phyloP scores from a whole-genome alignment of 2,329 filamentous ascomycete genomes.

The Laburnicola sp. region DNA sequence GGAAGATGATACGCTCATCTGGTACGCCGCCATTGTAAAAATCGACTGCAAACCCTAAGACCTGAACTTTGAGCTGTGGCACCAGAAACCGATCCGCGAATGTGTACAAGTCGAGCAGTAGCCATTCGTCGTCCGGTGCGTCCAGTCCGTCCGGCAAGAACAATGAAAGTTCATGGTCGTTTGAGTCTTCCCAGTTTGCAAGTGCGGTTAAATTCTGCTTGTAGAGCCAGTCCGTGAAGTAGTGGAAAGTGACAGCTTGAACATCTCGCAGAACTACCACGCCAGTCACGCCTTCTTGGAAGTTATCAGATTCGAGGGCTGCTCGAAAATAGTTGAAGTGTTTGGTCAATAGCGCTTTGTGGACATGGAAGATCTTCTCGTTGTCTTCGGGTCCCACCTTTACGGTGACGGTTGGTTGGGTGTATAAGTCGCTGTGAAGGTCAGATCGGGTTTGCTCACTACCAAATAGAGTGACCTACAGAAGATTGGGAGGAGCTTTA shows the following conservation, averaged over 20 bases:
- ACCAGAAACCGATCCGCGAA: background rate
- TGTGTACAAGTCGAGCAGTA: background rate
- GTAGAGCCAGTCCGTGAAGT: background rate
- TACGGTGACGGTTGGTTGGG: too few species aligned
- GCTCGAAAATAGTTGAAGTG: background rate
- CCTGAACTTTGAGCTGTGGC: background rate
- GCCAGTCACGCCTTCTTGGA: background rate
- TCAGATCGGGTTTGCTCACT: too few species aligned
- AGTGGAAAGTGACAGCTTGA: background rate
- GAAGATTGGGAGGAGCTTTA: too few species aligned
- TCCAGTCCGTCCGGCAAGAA: too few species aligned
- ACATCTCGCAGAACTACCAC: background rate
- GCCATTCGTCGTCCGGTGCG: background rate
- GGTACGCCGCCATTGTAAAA: background rate
- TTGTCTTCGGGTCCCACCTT: background rate
- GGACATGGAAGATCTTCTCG: background rate
- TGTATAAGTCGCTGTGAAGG: too few species aligned
- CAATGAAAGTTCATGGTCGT: too few species aligned
- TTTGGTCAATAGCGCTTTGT: background rate
- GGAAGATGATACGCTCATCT: background rate
- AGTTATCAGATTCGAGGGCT: background rate
- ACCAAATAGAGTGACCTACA: too few species aligned
- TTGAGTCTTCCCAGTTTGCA: background rate
- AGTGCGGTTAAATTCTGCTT: background rate
- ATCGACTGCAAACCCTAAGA: background rate